These are phyloP conservation scores for Grosmannia clavigera DNA, from an alignment of 2,329 filamentous ascomycete species.

Conservation along the genomic window DNA sequence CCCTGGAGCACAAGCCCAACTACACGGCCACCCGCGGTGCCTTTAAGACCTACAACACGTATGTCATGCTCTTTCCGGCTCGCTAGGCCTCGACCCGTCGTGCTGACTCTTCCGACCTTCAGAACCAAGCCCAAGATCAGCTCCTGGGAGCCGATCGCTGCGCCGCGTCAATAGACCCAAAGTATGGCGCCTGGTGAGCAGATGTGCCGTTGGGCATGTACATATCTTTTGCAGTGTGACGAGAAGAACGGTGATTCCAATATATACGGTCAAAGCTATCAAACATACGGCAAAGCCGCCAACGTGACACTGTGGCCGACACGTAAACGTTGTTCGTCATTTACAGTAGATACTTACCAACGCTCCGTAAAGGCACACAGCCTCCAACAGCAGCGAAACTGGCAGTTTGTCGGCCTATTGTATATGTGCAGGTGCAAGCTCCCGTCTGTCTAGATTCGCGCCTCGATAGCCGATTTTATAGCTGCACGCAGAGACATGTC, in stretches of 20 bases:
- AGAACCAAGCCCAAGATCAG: conserved; percentile 24
- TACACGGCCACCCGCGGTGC: conserved; percentile 64
- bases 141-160: conserved; percentile 22
- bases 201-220: not conserved
- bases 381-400: too few species aligned
- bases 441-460: conserved; percentile 11
- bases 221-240: not conserved
- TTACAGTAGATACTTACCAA: not conserved
- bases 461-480: conserved; percentile 21
- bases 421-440: not conserved
- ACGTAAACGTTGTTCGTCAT: not conserved
- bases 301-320: not conserved
- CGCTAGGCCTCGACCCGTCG: not conserved
- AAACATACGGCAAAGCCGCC: not conserved
- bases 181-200: not conserved
- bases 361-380: too few species aligned
- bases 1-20: conserved; percentile 57
- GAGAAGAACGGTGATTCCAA: not conserved
- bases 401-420: too few species aligned
- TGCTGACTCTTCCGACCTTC: not conserved
- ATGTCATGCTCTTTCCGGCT: conserved; percentile 28
- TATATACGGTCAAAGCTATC: not conserved
- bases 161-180: conserved; percentile 15
- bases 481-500: conserved; percentile 4
- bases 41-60: conserved; percentile 94